A percentile compares a stretch with the other conserved stretches of the same genome.
phyloP scores from a whole-genome alignment of 2,329 filamentous ascomycete species.

The Coleophoma crateriformis region DNA sequence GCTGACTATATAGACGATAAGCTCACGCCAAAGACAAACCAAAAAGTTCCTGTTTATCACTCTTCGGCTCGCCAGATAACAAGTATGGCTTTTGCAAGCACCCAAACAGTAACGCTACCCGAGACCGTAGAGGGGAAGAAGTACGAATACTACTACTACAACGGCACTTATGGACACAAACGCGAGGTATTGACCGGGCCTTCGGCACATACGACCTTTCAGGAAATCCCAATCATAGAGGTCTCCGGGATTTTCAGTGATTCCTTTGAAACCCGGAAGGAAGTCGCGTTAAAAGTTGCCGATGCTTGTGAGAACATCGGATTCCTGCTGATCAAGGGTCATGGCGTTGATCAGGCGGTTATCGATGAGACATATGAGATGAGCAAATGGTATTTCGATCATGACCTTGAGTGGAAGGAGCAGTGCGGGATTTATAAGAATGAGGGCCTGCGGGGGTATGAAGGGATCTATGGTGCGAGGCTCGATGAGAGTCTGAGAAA shows the following conservation, averaged over 20 bases:
- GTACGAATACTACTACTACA: constrained; percentile 2
- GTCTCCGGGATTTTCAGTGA: constrained; percentile 1
- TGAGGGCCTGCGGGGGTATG: constrained; percentile 8
- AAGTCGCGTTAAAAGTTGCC: background rate
- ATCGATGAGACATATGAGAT: background rate
- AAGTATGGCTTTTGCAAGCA: no score
- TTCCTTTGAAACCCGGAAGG: background rate
- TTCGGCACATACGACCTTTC: background rate
- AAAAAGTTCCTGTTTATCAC: no score
- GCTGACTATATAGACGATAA: no score
- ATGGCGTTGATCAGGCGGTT: background rate
- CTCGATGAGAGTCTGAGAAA: background rate
- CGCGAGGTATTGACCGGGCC: background rate
- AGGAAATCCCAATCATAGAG: constrained; percentile 2
- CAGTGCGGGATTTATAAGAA: constrained; percentile 9
- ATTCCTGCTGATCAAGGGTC: background rate
- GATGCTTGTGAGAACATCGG: background rate
- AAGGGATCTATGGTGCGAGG: constrained; percentile 3
- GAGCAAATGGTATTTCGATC: background rate
- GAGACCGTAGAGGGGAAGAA: background rate
- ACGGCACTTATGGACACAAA: background rate
- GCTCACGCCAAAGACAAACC: no score
- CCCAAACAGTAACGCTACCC: background rate
- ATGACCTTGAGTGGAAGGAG: background rate
- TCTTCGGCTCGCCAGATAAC: no score